Conservation (phyloP, 2,329 filamentous ascomycete genomes). For the Neofusicoccum kwambonambiense region DNA sequence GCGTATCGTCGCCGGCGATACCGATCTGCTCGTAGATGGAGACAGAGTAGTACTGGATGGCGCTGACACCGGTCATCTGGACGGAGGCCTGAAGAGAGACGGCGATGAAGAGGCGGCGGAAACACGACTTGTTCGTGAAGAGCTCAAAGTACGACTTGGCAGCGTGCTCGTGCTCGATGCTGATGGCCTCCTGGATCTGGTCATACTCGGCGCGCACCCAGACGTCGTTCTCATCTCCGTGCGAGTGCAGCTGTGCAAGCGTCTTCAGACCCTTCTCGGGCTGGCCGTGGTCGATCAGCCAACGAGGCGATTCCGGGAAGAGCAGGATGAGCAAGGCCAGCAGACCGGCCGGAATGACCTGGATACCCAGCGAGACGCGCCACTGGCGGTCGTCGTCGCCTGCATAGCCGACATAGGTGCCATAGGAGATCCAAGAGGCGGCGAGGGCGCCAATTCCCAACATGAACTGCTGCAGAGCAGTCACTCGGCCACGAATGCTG, state of each 20-base stretch:
- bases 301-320: slow-evolving; percentile 68
- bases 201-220: slow-evolving; percentile 73
- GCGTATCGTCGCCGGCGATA: slow-evolving; percentile 62
- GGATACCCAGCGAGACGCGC: slow-evolving; percentile 67
- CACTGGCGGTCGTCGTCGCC: slow-evolving; percentile 53
- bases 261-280: slow-evolving; percentile 64
- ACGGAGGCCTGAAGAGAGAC: slow-evolving; percentile 67
- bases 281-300: slow-evolving; percentile 73
- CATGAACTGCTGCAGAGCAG: slow-evolving; percentile 79
- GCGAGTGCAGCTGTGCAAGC: slow-evolving; percentile 67
- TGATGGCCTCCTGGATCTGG: slow-evolving; percentile 67
- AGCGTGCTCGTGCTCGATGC: slow-evolving; percentile 64
- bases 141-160: slow-evolving; percentile 71
- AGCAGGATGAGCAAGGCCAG: slow-evolving; percentile 64
- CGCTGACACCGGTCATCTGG: slow-evolving; percentile 68
- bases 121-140: slow-evolving; percentile 63
- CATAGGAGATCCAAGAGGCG: slow-evolving; percentile 73
- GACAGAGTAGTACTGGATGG: slow-evolving; percentile 72
- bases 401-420: slow-evolving; percentile 52
- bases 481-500: slow-evolving; percentile 72
- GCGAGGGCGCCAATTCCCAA: slow-evolving; percentile 71
- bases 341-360: slow-evolving; percentile 66
- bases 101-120: slow-evolving; percentile 70
- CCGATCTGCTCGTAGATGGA: slow-evolving; percentile 68
- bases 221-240: slow-evolving; percentile 63